These are phyloP conservation scores for Acacia melanoxylon DNA, from an alignment of 306 rosid species.

Conservation along the genomic window DNA sequence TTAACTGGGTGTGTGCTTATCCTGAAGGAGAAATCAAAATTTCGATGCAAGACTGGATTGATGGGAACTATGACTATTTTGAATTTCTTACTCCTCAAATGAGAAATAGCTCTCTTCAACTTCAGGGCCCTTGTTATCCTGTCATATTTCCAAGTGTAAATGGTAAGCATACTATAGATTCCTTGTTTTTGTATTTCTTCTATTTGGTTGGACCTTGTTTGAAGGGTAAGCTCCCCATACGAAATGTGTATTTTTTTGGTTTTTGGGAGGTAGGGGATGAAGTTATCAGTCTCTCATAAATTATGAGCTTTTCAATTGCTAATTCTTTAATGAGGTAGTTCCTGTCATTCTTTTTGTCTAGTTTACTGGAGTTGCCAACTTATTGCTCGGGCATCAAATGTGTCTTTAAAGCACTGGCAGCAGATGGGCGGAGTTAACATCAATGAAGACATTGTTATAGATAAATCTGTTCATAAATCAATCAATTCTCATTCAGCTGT, in stretches of 20 bases:
- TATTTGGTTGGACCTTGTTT: conserved; percentile 19
- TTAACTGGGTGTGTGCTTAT: conserved; percentile 93
- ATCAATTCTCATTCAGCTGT: conserved; percentile 89
- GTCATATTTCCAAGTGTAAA: conserved; percentile 95
- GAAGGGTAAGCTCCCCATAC: neutral
- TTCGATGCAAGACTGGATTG: conserved; percentile 71
- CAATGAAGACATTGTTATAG: conserved; percentile 77
- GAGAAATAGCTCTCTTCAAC: conserved; percentile 93
- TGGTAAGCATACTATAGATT: conserved; percentile 48
- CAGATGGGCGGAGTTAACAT: conserved; percentile 90
- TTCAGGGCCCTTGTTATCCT: conserved; percentile 99
- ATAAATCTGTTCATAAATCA: conserved; percentile 79
- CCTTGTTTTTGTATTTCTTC: conserved; percentile 14
- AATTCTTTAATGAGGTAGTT: neutral
- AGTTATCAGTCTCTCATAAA: conserved; percentile 17
- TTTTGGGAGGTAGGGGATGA: neutral
- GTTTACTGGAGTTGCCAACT: conserved; percentile 98
- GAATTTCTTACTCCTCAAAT: conserved; percentile 91
- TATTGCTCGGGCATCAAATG: conserved; percentile 82
- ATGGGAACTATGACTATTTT: conserved; percentile 71
- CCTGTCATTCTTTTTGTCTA: conserved; percentile 31
- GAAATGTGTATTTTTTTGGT: neutral
- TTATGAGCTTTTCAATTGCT: neutral
- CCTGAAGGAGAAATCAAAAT: conserved; percentile 89
- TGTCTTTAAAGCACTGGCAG: conserved; percentile 89